phyloP scores from a whole-genome alignment of 495 filamentous ascomycete genomes.

The Neurospora sp. region DNA sequence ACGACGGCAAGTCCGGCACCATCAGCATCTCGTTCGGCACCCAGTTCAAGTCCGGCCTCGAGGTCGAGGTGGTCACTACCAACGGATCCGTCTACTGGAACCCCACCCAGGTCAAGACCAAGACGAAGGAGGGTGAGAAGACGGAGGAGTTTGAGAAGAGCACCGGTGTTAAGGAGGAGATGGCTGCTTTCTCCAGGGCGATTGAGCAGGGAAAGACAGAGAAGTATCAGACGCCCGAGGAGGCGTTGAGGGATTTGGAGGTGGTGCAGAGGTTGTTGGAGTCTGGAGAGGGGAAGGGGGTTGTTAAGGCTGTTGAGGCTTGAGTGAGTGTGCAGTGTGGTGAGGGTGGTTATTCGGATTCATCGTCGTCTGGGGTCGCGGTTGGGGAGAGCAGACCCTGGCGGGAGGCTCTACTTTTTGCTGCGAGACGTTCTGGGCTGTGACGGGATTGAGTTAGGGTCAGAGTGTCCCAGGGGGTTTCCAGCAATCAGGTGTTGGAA shows the following conservation, averaged over 20 bases:
- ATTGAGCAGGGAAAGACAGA: slow-evolving; percentile 38
- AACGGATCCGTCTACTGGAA: slow-evolving; percentile 39
- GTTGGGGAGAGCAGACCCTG: background rate
- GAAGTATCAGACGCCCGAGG: slow-evolving; percentile 46
- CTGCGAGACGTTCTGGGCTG: background rate
- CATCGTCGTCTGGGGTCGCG: background rate
- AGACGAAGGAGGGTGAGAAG: slow-evolving; percentile 19
- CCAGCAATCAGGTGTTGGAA: background rate
- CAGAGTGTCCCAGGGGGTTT: background rate
- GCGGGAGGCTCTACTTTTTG: background rate
- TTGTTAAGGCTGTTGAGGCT: slow-evolving; percentile 8
- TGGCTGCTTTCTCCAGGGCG: slow-evolving; percentile 51
- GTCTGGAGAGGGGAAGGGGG: slow-evolving; percentile 47
- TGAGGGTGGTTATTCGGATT: background rate
- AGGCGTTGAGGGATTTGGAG: slow-evolving; percentile 62
- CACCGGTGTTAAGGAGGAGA: slow-evolving; percentile 54
- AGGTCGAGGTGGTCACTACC: slow-evolving; percentile 45
- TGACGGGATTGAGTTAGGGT: background rate
- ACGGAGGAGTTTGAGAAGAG: slow-evolving; percentile 42
- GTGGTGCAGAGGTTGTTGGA: slow-evolving; percentile 52
- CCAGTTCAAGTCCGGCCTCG: slow-evolving; percentile 37
- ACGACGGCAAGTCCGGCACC: slow-evolving; percentile 48
- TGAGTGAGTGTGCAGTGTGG: background rate
- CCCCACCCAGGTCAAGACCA: slow-evolving; percentile 22
- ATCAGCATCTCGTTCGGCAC: slow-evolving; percentile 59